Evolutionary conservation across 2,329 filamentous ascomycete species (phyloP).

Genomic region (Gnomoniopsis sp.): DNA sequence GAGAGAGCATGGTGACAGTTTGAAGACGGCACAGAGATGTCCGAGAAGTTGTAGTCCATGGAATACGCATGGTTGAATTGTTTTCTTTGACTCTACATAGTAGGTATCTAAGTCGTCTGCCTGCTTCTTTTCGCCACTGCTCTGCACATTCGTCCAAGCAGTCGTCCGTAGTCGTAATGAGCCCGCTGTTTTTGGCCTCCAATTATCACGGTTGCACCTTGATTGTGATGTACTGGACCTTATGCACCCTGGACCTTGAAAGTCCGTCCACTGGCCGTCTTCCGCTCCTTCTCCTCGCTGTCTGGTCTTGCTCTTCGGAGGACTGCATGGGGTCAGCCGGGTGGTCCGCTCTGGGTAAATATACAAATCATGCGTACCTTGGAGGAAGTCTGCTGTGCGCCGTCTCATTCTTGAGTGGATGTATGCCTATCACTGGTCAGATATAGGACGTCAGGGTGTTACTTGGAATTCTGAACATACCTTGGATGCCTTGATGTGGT

Average conservation of each 20-base stretch:
- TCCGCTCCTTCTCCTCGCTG: conserved; percentile 94
- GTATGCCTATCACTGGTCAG: conserved; percentile 63
- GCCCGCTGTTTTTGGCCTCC: neutral
- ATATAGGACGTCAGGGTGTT: conserved; percentile 9
- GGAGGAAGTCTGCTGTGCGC: conserved; percentile 95
- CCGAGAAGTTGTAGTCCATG: neutral
- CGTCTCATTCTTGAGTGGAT: conserved; percentile 98
- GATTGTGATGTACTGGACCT: neutral
- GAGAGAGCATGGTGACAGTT: no score
- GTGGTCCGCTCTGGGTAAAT: conserved; percentile 24
- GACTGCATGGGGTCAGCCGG: conserved; percentile 50
- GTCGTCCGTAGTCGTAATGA: neutral
- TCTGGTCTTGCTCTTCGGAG: conserved; percentile 92
- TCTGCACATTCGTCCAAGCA: neutral
- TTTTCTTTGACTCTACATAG: neutral
- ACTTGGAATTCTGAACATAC: conserved; percentile 32
- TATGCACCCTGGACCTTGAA: conserved; percentile 60
- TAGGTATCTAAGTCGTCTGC: neutral
- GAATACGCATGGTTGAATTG: neutral
- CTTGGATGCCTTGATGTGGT: conserved; percentile 99
- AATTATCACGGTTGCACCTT: neutral
- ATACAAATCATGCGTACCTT: conserved; percentile 58
- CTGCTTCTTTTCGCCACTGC: neutral
- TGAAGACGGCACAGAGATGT: neutral
- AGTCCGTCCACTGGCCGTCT: conserved; percentile 93